phyloP scores from a whole-genome alignment of 2,329 filamentous ascomycete genomes.

The Tolypocladium guangdongense region DNA sequence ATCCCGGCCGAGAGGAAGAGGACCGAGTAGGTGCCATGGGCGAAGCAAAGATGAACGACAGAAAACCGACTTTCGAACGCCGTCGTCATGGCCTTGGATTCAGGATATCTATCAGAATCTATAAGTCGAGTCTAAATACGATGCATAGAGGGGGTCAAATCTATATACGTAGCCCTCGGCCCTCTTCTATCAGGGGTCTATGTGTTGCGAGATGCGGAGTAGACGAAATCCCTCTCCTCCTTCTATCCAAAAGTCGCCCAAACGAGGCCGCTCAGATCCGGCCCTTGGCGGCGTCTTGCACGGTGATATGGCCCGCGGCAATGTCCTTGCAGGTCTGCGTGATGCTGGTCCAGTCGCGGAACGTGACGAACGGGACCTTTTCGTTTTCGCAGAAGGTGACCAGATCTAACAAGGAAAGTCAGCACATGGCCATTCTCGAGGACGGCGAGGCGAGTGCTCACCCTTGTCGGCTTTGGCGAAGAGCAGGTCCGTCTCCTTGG shows the following conservation, averaged over 20 bases:
- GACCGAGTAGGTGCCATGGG: slow-evolving; percentile 34
- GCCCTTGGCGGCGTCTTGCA: slow-evolving; percentile 56
- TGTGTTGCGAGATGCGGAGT: not conserved
- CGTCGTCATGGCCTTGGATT: not conserved
- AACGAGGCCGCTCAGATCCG: slow-evolving; percentile 15
- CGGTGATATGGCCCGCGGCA: slow-evolving; percentile 56
- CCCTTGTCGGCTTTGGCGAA: slow-evolving; percentile 88
- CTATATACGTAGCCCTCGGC: not conserved
- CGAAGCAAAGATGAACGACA: not conserved
- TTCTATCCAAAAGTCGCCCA: not conserved
- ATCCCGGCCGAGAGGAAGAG: slow-evolving; percentile 49
- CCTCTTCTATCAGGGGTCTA: not conserved
- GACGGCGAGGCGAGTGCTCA: slow-evolving; percentile 26
- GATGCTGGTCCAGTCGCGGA: slow-evolving; percentile 75
- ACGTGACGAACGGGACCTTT: slow-evolving; percentile 77
- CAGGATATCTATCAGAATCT: slow-evolving; percentile 3
- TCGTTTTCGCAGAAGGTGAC: slow-evolving; percentile 78
- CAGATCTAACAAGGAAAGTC: slow-evolving; percentile 47
- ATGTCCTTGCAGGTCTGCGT: slow-evolving; percentile 67
- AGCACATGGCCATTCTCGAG: slow-evolving; percentile 1
- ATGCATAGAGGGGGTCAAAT: not conserved
- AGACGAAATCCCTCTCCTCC: too few species aligned
- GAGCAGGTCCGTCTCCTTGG: slow-evolving; percentile 81
- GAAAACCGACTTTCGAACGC: too few species aligned
- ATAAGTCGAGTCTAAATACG: not conserved